Percentiles rank a stretch among this genome's conserved stretches.
Evolutionary conservation across 169 alveolate genomes (phyloP).

Genomic region (Plasmodium ovale): DNA sequence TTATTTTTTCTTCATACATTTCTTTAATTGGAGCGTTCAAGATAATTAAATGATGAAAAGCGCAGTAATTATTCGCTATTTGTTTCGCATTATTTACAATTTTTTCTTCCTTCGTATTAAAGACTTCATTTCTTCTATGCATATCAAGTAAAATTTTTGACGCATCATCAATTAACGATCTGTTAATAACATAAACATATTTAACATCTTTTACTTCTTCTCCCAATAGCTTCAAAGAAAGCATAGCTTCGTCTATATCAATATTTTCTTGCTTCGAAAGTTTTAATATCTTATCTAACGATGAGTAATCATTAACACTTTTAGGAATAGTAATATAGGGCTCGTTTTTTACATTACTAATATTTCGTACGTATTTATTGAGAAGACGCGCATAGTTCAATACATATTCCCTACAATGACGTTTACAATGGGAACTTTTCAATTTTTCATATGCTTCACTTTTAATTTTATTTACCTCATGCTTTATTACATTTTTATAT

Average conservation of each 20-base stretch:
- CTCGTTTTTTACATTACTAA: not conserved
- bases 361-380: constrained; percentile 4
- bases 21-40: constrained; percentile 28
- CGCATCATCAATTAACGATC: constrained; percentile 15
- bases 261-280: not conserved
- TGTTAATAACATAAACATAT: constrained; percentile 11
- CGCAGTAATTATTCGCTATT: not conserved
- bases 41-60: constrained; percentile 9
- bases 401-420: not conserved
- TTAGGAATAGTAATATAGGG: not conserved
- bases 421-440: constrained; percentile 5
- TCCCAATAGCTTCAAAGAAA: constrained; percentile 20
- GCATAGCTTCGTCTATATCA: constrained; percentile 1
- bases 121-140: not conserved
- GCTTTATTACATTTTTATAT: not conserved
- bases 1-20: constrained; percentile 13
- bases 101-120: constrained; percentile 25
- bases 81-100: constrained; percentile 7
- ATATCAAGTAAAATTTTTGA: not conserved
- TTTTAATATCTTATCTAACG: not conserved
- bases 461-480: constrained; percentile 1
- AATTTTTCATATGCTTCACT: constrained; percentile 9
- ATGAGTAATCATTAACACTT: constrained; percentile 12
- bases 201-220: constrained; percentile 13
- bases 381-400: constrained; percentile 19